Percentiles rank a stretch among this genome's conserved stretches.
phyloP scores from a whole-genome alignment of 257 asterid species.

The Phtheirospermum japonicum region DNA sequence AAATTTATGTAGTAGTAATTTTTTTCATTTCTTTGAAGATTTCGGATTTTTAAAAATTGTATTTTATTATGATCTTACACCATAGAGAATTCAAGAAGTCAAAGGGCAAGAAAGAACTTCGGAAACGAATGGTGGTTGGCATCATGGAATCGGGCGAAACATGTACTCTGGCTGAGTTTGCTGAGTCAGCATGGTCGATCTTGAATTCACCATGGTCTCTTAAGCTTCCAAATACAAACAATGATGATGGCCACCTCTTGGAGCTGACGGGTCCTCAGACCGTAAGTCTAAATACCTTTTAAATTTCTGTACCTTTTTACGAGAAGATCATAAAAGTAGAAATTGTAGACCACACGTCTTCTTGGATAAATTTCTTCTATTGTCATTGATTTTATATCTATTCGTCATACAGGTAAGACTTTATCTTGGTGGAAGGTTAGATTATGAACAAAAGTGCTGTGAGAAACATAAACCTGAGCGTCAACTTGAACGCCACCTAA shows the following conservation, averaged over 20 bases:
- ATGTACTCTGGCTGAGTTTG: slow-evolving; percentile 56
- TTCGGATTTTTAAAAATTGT: slow-evolving; percentile 16
- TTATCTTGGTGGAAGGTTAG: slow-evolving; percentile 76
- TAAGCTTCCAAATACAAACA: slow-evolving; percentile 41
- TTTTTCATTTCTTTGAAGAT: slow-evolving; percentile 24
- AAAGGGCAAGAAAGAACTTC: slow-evolving; percentile 42
- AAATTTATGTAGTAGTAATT: neutral
- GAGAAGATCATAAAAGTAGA: neutral
- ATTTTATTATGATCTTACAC: slow-evolving; percentile 21
- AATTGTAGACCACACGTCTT: no score
- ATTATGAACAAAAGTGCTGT: slow-evolving; percentile 65
- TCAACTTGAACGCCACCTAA: slow-evolving; percentile 44
- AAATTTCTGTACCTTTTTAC: slow-evolving; percentile 11
- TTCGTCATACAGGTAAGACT: slow-evolving; percentile 60
- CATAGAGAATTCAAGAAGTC: slow-evolving; percentile 57
- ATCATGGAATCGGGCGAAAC: slow-evolving; percentile 51
- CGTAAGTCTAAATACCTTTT: slow-evolving; percentile 45
- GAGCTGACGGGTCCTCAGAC: slow-evolving; percentile 68
- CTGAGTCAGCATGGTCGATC: slow-evolving; percentile 62
- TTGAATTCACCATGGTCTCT: slow-evolving; percentile 73
- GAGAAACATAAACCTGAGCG: slow-evolving; percentile 43
- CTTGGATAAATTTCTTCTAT: neutral
- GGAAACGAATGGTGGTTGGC: slow-evolving; percentile 57
- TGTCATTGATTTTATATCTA: neutral
- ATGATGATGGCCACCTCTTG: slow-evolving; percentile 60